These are phyloP conservation scores for Mycena sp. DNA, from an alignment of 1,284 basidiomycete genomes.

Conservation along the genomic window DNA sequence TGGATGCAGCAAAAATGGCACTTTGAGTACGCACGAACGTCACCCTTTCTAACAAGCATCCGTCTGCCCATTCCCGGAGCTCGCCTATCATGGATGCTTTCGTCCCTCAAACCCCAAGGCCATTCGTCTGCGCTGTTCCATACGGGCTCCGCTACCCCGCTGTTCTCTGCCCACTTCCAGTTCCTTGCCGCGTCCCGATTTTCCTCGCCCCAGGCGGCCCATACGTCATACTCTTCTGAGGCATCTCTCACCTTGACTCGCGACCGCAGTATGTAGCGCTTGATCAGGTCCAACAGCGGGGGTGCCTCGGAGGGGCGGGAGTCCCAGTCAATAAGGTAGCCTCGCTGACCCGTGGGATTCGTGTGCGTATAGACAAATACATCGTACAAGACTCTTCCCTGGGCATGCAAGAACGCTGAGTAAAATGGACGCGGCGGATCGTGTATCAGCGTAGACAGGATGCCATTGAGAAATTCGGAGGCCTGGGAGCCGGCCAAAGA, in stretches of 20 bases:
- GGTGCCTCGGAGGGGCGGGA: slow-evolving; percentile 63
- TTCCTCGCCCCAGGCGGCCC: slow-evolving; percentile 71
- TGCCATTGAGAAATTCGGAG: slow-evolving; percentile 88
- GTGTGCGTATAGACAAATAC: slow-evolving; percentile 82
- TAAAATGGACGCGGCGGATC: slow-evolving; percentile 68
- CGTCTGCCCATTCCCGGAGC: slow-evolving; percentile 83
- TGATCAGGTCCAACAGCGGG: slow-evolving; percentile 72
- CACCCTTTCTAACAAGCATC: slow-evolving; percentile 74
- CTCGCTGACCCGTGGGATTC: slow-evolving; percentile 55
- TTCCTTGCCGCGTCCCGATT: slow-evolving; percentile 32
- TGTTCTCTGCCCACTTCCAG: slow-evolving; percentile 52
- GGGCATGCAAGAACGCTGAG: slow-evolving; percentile 79
- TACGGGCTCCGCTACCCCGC: slow-evolving; percentile 74
- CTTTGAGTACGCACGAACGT: slow-evolving; percentile 66
- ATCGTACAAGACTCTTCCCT: slow-evolving; percentile 94
- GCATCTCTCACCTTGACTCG: slow-evolving; percentile 89
- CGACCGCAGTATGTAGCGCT: slow-evolving; percentile 88
- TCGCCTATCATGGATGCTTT: slow-evolving; percentile 72
- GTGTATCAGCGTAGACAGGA: slow-evolving; percentile 74
- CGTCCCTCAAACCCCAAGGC: slow-evolving; percentile 70
- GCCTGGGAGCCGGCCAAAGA: slow-evolving; percentile 87
- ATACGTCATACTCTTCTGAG: slow-evolving; percentile 79
- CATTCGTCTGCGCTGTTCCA: slow-evolving; percentile 60
- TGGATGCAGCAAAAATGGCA: slow-evolving; percentile 3
- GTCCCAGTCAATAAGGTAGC: slow-evolving; percentile 83